Base-by-base conservation (phyloP, 345 rosid species). In the Hibiscus syriacus region DNA sequence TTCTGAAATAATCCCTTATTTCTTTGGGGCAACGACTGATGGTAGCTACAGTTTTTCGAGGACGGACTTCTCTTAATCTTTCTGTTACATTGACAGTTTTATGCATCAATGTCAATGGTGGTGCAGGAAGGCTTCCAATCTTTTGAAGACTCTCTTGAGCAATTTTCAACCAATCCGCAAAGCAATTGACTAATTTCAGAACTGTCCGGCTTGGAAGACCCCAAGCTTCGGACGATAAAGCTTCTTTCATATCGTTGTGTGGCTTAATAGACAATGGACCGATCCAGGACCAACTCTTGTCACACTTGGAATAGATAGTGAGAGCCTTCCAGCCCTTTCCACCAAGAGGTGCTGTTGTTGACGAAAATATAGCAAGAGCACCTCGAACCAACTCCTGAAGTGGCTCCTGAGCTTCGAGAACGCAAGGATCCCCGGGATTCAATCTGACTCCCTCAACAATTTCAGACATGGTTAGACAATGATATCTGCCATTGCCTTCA, bases 311-410 rank as follows among this genome's bases (percentile, higher is more conserved):
- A 55, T 72, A 82, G 12, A 6, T 25, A 55, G 73, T 76, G 32
- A 82, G 81, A 17, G 77, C 56, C 72, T 79, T 64, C 85, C 81
- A 82, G 32, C 69, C 77, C 56, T 79, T 76, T 13, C 69, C 80
- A 17, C 83, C 83, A 19, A 57, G 53, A 20, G 83, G 79, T 10
- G 79, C 82, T 45, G 62, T 55, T 70, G 75, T 70, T 0, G 77
- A 82, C 53, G 83, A 74, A 70, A 82, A 74, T 45, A 79, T 67
- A 69, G 29, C 72, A n/a, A 82, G 79, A 64, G 74, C 83, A 64
- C 83, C 83, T 74, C 81, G 74, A 52, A 82, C 75, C 55, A 82
- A 69, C 52, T 76, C 82, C 41, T 74, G 76, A 53, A 82, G 81
- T 6, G 83, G 78, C 64, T 79, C 83, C 63, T 48, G 75, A 2